Conservation (phyloP, 352 stramenopile genomes). For the Blastocystis sp. region DNA sequence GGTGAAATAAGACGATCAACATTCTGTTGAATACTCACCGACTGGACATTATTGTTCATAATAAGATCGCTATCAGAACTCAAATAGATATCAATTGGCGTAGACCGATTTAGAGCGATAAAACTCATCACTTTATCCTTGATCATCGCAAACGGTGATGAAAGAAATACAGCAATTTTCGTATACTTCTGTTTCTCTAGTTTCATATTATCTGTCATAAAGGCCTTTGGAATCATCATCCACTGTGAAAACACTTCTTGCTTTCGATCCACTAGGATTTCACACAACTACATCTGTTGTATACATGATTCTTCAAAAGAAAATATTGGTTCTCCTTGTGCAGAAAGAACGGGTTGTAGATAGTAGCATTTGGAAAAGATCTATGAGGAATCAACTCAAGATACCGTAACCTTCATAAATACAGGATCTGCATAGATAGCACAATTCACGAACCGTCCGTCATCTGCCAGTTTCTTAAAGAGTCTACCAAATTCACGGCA, state of each 20-base stretch:
- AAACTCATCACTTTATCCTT: slow-evolving; percentile 18
- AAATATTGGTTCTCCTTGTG: slow-evolving; percentile 34
- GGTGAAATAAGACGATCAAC: background rate
- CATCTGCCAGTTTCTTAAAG: slow-evolving; percentile 19
- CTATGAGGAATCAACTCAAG: background rate
- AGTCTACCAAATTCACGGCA: background rate
- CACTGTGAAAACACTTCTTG: background rate
- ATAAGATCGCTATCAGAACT: background rate
- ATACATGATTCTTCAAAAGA: slow-evolving; percentile 43
- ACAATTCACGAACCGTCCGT: slow-evolving; percentile 11
- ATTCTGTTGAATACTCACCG: background rate
- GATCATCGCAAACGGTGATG: slow-evolving; percentile 32
- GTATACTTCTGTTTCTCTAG: background rate
- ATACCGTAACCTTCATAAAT: background rate
- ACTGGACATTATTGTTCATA: slow-evolving; percentile 12
- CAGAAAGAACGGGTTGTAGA: slow-evolving; percentile 24
- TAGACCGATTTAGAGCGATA: background rate
- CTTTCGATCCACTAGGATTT: background rate
- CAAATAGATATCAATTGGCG: slow-evolving; percentile 6
- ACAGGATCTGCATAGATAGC: slow-evolving; percentile 32
- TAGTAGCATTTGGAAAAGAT: slow-evolving; percentile 38
- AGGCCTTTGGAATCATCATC: background rate
- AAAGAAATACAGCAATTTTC: background rate
- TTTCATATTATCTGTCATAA: background rate
- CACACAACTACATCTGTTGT: background rate